Percentiles rank a stretch among this genome's conserved stretches.
Conservation (phyloP, 2,329 filamentous ascomycete genomes). For the Sclerotinia spermophila region DNA sequence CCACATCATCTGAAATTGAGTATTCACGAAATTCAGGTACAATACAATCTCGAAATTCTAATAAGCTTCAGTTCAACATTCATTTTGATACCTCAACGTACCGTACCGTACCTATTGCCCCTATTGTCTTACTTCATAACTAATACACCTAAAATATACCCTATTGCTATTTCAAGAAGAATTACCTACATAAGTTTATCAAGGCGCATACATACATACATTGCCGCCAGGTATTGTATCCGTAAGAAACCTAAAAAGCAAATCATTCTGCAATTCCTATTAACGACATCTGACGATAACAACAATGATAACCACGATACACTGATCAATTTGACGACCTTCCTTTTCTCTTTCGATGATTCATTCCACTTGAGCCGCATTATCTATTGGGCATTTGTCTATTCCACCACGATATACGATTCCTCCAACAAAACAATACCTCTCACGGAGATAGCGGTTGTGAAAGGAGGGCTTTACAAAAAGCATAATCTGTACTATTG, state of each 20-base stretch:
- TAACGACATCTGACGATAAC: slow-evolving; percentile 16
- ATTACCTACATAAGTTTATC: background rate
- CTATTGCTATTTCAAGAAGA: background rate
- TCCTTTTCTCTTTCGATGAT: slow-evolving; percentile 18
- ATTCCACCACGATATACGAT: slow-evolving; percentile 4
- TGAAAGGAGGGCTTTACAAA: slow-evolving; percentile 15
- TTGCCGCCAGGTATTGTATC: background rate
- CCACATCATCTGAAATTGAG: slow-evolving; percentile 11
- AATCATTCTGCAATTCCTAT: background rate
- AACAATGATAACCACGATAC: slow-evolving; percentile 18
- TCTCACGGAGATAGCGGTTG: background rate
- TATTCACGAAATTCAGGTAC: background rate
- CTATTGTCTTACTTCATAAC: background rate
- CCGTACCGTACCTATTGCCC: background rate
- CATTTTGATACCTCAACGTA: slow-evolving; percentile 2
- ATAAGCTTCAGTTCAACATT: slow-evolving; percentile 8
- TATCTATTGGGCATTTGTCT: slow-evolving; percentile 11
- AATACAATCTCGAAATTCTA: slow-evolving; percentile 3
- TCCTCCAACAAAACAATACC: slow-evolving; percentile 12
- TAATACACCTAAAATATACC: slow-evolving; percentile 4
- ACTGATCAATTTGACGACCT: slow-evolving; percentile 10
- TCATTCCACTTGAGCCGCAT: background rate
- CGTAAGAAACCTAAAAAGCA: slow-evolving; percentile 6
- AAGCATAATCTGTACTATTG: slow-evolving; percentile 13
- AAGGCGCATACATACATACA: background rate